These are phyloP conservation scores for Taiwanofungus camphoratus DNA, from an alignment of 1,284 basidiomycete genomes.

Conservation along the genomic window DNA sequence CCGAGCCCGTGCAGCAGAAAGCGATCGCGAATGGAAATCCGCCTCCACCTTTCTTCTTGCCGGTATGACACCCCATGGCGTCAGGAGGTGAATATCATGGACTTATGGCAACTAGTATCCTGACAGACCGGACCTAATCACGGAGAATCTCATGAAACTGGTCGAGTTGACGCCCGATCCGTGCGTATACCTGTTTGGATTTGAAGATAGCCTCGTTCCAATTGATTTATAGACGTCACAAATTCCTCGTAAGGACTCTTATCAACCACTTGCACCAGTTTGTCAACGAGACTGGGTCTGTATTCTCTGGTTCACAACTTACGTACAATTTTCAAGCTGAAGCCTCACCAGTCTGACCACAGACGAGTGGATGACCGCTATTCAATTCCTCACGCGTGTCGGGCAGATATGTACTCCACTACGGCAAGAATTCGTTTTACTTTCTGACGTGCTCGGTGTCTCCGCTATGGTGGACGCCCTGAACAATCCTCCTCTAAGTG, in stretches of 20 bases:
- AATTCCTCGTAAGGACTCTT: slow-evolving; percentile 38
- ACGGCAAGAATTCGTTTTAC: slow-evolving; percentile 81
- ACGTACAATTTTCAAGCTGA: too few species aligned
- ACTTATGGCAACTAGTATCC: too few species aligned
- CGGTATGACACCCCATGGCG: too few species aligned
- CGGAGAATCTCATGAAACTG: slow-evolving; percentile 47
- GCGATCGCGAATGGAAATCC: slow-evolving; percentile 26
- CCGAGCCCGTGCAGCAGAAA: too few species aligned
- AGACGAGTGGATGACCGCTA: slow-evolving; percentile 80
- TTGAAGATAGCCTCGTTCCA: too few species aligned
- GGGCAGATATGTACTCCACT: slow-evolving; percentile 70
- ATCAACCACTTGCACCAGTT: slow-evolving; percentile 51
- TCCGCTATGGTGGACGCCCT: slow-evolving; percentile 73
- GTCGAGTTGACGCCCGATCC: slow-evolving; percentile 37
- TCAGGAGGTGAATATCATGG: too few species aligned
- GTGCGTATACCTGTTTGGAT: slow-evolving; percentile 30
- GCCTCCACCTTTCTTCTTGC: slow-evolving; percentile 26
- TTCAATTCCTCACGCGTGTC: slow-evolving; percentile 70
- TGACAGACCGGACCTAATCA: slow-evolving; percentile 49
- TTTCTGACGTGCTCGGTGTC: slow-evolving; percentile 76
- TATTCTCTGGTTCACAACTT: too few species aligned
- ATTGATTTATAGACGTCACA: slow-evolving; percentile 19
- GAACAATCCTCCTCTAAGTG: slow-evolving; percentile 65
- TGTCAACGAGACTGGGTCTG: slow-evolving; percentile 58
- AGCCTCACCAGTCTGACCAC: slow-evolving; percentile 51